Conservation (phyloP, 2,329 filamentous ascomycete genomes). For the Fusarium irregulare region DNA sequence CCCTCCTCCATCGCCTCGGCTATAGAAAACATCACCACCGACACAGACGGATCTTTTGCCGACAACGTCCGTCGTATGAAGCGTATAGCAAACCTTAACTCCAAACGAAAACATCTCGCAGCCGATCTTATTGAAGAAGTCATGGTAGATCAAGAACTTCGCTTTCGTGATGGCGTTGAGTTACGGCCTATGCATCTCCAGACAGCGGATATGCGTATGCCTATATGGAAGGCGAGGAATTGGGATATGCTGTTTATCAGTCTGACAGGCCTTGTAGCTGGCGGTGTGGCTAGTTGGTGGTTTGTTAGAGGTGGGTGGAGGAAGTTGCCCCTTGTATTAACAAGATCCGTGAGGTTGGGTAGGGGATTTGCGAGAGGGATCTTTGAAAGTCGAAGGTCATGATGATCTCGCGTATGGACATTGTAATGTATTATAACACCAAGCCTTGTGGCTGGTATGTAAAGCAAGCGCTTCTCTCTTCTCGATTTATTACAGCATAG, state of each 20-base stretch:
- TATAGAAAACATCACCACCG: conserved; percentile 44
- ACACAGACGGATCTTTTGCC: conserved; percentile 46
- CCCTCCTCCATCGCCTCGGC: conserved; percentile 48
- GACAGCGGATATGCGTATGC: conserved; percentile 57
- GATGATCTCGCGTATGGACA: not conserved
- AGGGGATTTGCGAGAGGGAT: conserved; percentile 4
- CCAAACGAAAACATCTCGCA: conserved; percentile 52
- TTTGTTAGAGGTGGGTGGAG: conserved; percentile 30
- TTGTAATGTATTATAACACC: not conserved
- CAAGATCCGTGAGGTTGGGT: not conserved
- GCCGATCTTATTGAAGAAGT: conserved; percentile 57
- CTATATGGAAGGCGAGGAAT: conserved; percentile 53
- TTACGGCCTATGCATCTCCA: conserved; percentile 56
- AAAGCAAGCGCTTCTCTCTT: conserved; percentile 4
- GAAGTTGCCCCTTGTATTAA: conserved; percentile 22
- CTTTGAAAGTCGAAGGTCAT: not conserved
- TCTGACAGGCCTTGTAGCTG: conserved; percentile 23
- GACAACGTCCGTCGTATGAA: conserved; percentile 53
- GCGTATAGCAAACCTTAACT: conserved; percentile 53
- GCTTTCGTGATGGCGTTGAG: conserved; percentile 31
- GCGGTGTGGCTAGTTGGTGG: conserved; percentile 36
- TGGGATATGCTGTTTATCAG: conserved; percentile 51
- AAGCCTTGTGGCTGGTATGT: not conserved
- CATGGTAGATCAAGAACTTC: conserved; percentile 51
- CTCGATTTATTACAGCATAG: not conserved